These are phyloP conservation scores for Candida hungchunana DNA, from an alignment of 805 yeast species.

Conservation along the genomic window DNA sequence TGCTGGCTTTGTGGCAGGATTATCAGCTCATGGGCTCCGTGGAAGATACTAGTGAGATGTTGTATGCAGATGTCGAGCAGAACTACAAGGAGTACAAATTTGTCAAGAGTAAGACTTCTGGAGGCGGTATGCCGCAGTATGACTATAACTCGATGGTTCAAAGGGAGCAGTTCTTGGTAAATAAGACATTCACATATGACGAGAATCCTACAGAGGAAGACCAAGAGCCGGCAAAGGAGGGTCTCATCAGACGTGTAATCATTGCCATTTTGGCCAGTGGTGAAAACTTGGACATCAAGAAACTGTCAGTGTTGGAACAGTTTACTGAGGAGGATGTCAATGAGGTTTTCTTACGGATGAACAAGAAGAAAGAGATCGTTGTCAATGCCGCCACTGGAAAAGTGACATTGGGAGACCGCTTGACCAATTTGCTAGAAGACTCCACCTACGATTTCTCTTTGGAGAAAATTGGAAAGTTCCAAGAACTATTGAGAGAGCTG, in stretches of 20 bases:
- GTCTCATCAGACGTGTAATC: constrained; percentile 29
- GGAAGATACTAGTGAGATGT: constrained; percentile 19
- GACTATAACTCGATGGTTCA: constrained; percentile 66
- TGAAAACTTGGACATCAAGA: constrained; percentile 24
- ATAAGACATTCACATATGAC: constrained; percentile 38
- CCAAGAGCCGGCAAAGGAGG: constrained; percentile 3
- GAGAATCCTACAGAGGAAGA: constrained; percentile 2
- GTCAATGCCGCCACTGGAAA: constrained; percentile 42
- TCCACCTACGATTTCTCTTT: constrained; percentile 31
- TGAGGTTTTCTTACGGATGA: constrained; percentile 38
- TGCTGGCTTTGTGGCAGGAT: constrained; percentile 64
- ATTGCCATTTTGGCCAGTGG: constrained; percentile 32
- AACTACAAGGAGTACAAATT: constrained; percentile 46
- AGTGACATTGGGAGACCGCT: constrained; percentile 29
- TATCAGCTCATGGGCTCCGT: constrained; percentile 29
- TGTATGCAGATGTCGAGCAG: constrained; percentile 37
- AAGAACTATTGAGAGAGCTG: constrained; percentile 37
- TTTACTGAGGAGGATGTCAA: constrained; percentile 49
- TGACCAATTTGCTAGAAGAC: constrained; percentile 21
- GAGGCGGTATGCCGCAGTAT: constrained; percentile 34
- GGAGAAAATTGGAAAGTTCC: constrained; percentile 46
- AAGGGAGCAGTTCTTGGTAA: constrained; percentile 52
- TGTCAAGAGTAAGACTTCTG: constrained; percentile 27
- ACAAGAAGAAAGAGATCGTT: constrained; percentile 51
- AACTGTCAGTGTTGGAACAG: constrained; percentile 30